Evolutionary conservation across 495 filamentous ascomycete species (phyloP).

Genomic region (Annulohypoxylon stygium): DNA sequence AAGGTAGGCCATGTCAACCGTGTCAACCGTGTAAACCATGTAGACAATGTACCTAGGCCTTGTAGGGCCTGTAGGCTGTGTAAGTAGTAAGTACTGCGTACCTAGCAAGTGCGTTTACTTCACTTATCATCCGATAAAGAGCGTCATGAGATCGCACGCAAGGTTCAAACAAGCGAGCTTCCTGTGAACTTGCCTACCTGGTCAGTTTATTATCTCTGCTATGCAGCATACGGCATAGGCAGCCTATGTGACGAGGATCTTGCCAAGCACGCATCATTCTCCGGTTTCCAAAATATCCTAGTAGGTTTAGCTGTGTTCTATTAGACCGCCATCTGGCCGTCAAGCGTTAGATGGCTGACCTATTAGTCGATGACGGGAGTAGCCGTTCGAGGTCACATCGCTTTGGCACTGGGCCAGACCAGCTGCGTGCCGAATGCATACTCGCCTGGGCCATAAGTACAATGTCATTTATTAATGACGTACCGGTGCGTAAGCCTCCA

Average conservation of each 20-base stretch:
- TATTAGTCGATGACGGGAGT: constrained; percentile 37
- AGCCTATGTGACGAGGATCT: constrained; percentile 15
- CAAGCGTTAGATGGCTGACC: constrained; percentile 18
- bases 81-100: background rate
- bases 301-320: constrained; percentile 16
- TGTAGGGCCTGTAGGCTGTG: background rate
- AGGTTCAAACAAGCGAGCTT: constrained; percentile 3
- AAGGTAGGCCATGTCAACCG: background rate
- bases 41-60: background rate
- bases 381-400: constrained; percentile 46
- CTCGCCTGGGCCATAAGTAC: constrained; percentile 15
- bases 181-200: constrained; percentile 7
- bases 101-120: background rate
- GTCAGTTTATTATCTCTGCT: constrained; percentile 16
- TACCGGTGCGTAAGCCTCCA: constrained; percentile 36
- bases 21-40: background rate
- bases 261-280: constrained; percentile 7
- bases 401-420: constrained; percentile 33
- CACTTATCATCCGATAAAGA: constrained; percentile 3
- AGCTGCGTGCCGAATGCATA: constrained; percentile 17
- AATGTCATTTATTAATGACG: constrained; percentile 42
- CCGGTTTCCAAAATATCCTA: constrained; percentile 21
- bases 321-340: constrained; percentile 23
- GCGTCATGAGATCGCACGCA: constrained; percentile 6
- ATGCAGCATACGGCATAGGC: background rate